These are phyloP conservation scores for Neurospora pannonica DNA, from an alignment of 495 filamentous ascomycete species.

Conservation along the genomic window DNA sequence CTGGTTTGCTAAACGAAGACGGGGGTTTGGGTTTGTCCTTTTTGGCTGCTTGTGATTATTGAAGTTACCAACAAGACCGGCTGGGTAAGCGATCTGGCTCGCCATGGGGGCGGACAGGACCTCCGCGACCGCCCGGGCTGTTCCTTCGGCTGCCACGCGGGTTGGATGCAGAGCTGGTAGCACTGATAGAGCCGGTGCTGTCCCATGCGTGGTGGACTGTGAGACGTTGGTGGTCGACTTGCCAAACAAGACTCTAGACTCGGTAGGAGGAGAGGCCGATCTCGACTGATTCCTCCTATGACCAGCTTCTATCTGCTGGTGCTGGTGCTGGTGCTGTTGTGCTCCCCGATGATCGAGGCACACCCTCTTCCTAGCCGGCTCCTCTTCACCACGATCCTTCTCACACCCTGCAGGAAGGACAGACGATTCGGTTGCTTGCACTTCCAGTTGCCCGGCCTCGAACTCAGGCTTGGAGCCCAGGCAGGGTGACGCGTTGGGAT, in stretches of 20 bases:
- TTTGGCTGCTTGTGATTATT: neutral
- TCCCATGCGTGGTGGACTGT: no score
- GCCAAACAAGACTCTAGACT: neutral
- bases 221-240: neutral
- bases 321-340: neutral
- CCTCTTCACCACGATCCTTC: neutral
- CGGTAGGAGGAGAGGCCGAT: neutral
- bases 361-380: constrained; percentile 7
- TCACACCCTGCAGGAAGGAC: neutral
- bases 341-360: neutral
- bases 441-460: neutral
- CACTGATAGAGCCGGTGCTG: neutral
- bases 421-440: neutral
- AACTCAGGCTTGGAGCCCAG: neutral
- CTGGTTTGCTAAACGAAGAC: neutral
- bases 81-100: neutral
- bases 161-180: neutral
- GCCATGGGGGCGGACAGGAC: neutral
- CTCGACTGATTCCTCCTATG: neutral
- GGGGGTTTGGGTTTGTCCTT: constrained; percentile 1
- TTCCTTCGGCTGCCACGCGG: neutral
- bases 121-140: neutral
- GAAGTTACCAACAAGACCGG: neutral
- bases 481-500: constrained; percentile 30
- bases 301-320: neutral